Base-by-base conservation (phyloP, 2,329 filamentous ascomycete genomes). In the Emmonsiellopsis sp. region DNA sequence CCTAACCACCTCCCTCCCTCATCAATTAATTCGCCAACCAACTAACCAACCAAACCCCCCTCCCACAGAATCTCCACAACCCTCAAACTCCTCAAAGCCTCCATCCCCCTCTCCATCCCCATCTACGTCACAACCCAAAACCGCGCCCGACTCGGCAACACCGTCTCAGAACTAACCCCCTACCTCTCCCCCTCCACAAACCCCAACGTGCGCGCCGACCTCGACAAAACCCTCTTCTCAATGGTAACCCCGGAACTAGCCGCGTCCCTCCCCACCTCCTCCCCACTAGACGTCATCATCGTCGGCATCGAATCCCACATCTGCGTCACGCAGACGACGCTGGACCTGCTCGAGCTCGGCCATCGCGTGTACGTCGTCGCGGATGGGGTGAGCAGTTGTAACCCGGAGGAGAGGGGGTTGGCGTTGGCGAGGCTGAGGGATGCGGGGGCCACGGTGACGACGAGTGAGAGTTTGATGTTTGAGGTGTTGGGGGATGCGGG, bases 231-330 rank as follows among this genome's bases (percentile, higher is more conserved):
- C 5, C 79, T 81, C 50, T 97, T 97, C 76, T 89, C 84, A 66
- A 97, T 97, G 91, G 79, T 83, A 67, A 82, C 86, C 1, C 86
- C 89, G 0, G 77, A 84, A 40, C 74, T 95, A 43, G 73, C 77
- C 30, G 61, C 71, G 4, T 62, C 65, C 6, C 55, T 68, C 1
- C 61, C 66, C 9, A 38, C 59, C 41, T 44, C 60, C 3, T 51
- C 65, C 3, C 59, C 72, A 5, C 73, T 80, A 20, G 79, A 85
- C 62, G 79, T 89, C 51, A 85, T 88, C 53, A 82, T 97, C 58
- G 85, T 95, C 13, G 92, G 92, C 38, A 95, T 97, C 66, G 92
- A 97, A 73, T 82, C 83, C 41, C 92, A 97, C 72, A 93, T 97
- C 67, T 97, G 92, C 76, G 84, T 97, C 32, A 91, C 89, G 56